Conservation (phyloP, 441 rosid species). For the Euphorbia corollata region DNA sequence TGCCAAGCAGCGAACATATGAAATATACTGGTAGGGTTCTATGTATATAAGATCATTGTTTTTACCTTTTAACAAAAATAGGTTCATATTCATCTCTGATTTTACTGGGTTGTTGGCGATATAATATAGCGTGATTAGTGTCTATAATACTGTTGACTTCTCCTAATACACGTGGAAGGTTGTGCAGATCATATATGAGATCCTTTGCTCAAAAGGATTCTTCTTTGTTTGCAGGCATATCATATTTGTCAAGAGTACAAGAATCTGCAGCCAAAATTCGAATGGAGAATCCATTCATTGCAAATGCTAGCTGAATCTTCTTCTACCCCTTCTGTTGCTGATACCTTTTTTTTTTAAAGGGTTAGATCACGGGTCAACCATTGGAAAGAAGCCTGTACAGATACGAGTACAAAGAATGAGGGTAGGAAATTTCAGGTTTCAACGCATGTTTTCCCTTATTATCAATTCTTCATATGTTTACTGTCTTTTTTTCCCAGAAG, state of each 20-base stretch:
- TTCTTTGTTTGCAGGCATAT: slow-evolving; percentile 42
- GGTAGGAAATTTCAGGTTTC: slow-evolving; percentile 35
- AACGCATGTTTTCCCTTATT: slow-evolving; percentile 1
- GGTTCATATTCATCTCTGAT: no score
- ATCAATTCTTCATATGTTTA: slow-evolving; percentile 8
- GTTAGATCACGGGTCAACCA: slow-evolving; percentile 54
- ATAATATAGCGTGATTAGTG: background rate
- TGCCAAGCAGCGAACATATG: background rate
- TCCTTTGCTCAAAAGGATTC: background rate
- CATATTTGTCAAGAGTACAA: slow-evolving; percentile 76
- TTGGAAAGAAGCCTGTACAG: slow-evolving; percentile 55
- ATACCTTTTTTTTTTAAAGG: slow-evolving; percentile 57
- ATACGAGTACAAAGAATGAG: slow-evolving; percentile 32
- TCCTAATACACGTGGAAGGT: background rate
- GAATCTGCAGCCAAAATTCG: slow-evolving; percentile 52
- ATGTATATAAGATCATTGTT: background rate
- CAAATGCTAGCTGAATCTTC: slow-evolving; percentile 29
- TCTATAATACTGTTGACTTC: background rate
- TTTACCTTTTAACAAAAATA: background rate
- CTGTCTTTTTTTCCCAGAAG: slow-evolving; percentile 33
- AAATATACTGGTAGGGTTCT: no score
- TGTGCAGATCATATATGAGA: slow-evolving; percentile 4
- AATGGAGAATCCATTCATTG: slow-evolving; percentile 43
- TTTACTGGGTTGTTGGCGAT: no score
- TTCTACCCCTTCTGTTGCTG: slow-evolving; percentile 50